A percentile compares a stretch with the other conserved stretches of the same genome.
These are phyloP conservation scores for Paxillus rubicundulus DNA, from an alignment of 768 basidiomycete genomes.

Conservation along the genomic window DNA sequence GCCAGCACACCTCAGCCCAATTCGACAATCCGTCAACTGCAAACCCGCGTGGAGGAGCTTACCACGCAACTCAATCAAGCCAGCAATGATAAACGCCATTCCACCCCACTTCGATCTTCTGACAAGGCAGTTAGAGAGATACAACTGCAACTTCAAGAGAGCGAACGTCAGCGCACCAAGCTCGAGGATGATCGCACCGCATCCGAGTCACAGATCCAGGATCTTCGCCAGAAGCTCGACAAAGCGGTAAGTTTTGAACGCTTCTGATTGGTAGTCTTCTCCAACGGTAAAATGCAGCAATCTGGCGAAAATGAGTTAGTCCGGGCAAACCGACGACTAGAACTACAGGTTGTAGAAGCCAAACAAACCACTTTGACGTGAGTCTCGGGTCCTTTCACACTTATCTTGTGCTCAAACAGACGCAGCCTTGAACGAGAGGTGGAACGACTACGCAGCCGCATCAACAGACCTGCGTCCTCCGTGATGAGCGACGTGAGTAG, in stretches of 20 bases:
- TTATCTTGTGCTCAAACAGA: slow-evolving; percentile 2
- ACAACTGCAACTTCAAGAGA: slow-evolving; percentile 54
- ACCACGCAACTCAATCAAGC: slow-evolving; percentile 42
- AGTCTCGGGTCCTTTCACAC: slow-evolving; percentile 20
- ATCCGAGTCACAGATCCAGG: slow-evolving; percentile 56
- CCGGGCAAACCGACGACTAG: slow-evolving; percentile 70
- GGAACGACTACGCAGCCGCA: slow-evolving; percentile 63
- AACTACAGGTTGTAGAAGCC: slow-evolving; percentile 71
- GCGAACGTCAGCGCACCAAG: slow-evolving; percentile 56
- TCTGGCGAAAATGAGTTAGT: slow-evolving; percentile 65
- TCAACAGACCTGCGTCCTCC: slow-evolving; percentile 55
- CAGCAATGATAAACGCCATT: slow-evolving; percentile 40
- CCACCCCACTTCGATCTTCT: slow-evolving; percentile 36
- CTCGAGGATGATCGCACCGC: slow-evolving; percentile 64
- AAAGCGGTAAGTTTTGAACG: slow-evolving; percentile 46
- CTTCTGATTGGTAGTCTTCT: background rate
- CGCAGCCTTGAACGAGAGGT: slow-evolving; percentile 61
- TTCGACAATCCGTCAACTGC: slow-evolving; percentile 55
- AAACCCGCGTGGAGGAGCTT: slow-evolving; percentile 73
- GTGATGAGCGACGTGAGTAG: slow-evolving; percentile 23
- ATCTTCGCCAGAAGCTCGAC: slow-evolving; percentile 59
- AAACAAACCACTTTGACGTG: slow-evolving; percentile 70
- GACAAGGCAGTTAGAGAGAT: slow-evolving; percentile 52
- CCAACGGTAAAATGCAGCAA: slow-evolving; percentile 46
- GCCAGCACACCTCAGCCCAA: slow-evolving; percentile 59